Evolutionary conservation across 176 grass and related monocot genomes (phyloP), one percentile per base, ranked within the genome.

Genomic region (Avena insularis): DNA sequence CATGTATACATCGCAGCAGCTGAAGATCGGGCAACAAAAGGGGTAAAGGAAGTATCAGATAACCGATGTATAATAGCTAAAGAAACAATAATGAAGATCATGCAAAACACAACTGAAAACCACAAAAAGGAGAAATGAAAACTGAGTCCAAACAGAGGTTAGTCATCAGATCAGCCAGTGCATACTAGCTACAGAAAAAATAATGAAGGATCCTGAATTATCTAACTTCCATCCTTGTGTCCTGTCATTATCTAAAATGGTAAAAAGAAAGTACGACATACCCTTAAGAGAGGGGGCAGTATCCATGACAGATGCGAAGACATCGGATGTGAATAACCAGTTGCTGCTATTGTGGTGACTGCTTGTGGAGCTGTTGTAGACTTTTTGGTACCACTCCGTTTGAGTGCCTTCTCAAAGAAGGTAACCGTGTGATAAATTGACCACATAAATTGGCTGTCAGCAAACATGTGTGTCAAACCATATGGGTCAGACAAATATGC

Each of bases 251-350:
- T 89, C 64, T 73, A 57, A 75, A 14, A 38, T 59, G 68, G 17
- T 17, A 80, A 74, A 48, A 79, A 71, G 20, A 79, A 80, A 23
- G 29, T 75, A n/a, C 21, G n/a, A 27, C 77, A 80, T 90, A 98
- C 96, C 90, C 83, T 94, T 86, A 98, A 90, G 21, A 96, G 92
- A 87, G 96, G 93, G 49, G 96, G 96, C 49, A 98, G 82, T 75
- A 98, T 98, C 96, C 96, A 98, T 86, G 96, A 67, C 63, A 98
- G 82, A 96, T 98, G 96, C 46, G 92, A 84, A 86, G 90, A 92
- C 86, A 98, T 92, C 56, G 96, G 93, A 93, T 98, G 94, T 60
- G 89, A 69, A 88, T 88, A 88, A 88, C 84, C 85, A 40, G 90
- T 76, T 59, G 63, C 86, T 83, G 70, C 50, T 78, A 83, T 60